Evolutionary conservation across 495 filamentous ascomycete genomes (phyloP), one percentile per base, ranked within the genome.

Genomic region (Talaromyces liani): DNA sequence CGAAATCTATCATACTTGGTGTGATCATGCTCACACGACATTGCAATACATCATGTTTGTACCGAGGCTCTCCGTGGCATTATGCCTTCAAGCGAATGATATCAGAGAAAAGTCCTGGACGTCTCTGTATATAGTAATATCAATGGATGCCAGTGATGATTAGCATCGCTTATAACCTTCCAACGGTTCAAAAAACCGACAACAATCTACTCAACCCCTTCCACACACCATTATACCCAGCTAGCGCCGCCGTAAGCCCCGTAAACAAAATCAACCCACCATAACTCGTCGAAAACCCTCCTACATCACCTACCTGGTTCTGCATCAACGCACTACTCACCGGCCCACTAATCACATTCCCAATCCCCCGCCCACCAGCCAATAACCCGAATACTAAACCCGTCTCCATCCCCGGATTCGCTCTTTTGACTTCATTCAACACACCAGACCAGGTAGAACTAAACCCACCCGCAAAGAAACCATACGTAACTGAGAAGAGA

Each of bases 391-490:
- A 86, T 2, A 90, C 75, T 73, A 88, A 78, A 3, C 82, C 81
- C 1, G 83, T 79, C 36, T 88, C 84, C 25, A 83, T 68, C 3
- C 74, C 76, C 18, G 75, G 64, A 24, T 78, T 75, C 45, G 75
- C 73, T 61, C 68, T 64, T 64, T 81, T 80, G 22, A 89, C 73
- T 65, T 84, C 77, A 14, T 77, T 82, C 59, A 87, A 83, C 27
- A 87, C 77, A 1, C 86, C 89, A 0, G 84, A 79, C 81, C 85
- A 90, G 1, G 83, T 86, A 5, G 78, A 74, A 61, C 79, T 82
- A 63, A 83, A 88, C 0, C 84, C 82, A 34, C 88, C 87, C 0
- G 86, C 87, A 65, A 88, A 91, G 62, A 90, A 77, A 3, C 89
- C 89, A 71, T 89, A 91, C 2, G 84, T 70, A 6, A 91, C 66